Percentiles rank a stretch among this genome's conserved stretches.
phyloP scores from a whole-genome alignment of 257 asterid species.

The Linaria vulgaris region DNA sequence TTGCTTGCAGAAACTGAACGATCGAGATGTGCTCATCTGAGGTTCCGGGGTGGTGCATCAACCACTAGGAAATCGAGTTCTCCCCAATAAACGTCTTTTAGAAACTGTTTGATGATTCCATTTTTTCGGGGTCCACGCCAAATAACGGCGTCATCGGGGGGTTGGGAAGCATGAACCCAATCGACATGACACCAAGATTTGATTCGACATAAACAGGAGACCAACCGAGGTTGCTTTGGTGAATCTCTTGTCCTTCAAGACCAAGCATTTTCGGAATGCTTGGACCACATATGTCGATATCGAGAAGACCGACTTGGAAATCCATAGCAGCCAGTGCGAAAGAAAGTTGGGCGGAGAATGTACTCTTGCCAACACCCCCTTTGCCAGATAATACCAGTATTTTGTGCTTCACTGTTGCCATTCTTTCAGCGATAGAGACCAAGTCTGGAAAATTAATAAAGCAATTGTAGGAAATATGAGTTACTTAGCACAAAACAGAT shows the following conservation, averaged over 20 bases:
- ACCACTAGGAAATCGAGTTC: slow-evolving; percentile 88
- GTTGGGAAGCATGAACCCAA: slow-evolving; percentile 54
- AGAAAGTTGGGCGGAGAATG: slow-evolving; percentile 81
- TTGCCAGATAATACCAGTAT: slow-evolving; percentile 81
- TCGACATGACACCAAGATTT: slow-evolving; percentile 76
- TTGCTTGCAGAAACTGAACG: slow-evolving; percentile 76
- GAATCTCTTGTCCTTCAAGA: too few species aligned
- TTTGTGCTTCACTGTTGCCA: slow-evolving; percentile 91
- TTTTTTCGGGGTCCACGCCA: slow-evolving; percentile 95
- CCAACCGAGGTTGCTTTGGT: slow-evolving; percentile 71
- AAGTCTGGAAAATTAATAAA: slow-evolving; percentile 44
- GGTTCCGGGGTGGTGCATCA: slow-evolving; percentile 97
- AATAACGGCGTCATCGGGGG: slow-evolving; percentile 38
- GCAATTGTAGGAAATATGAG: slow-evolving; percentile 3
- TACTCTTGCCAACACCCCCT: slow-evolving; percentile 96
- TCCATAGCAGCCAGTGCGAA: slow-evolving; percentile 77
- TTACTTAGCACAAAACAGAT: slow-evolving; percentile 3
- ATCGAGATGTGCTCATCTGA: slow-evolving; percentile 90
- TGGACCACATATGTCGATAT: slow-evolving; percentile 84
- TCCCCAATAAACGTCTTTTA: slow-evolving; percentile 85
- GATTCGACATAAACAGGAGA: too few species aligned
- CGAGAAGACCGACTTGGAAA: slow-evolving; percentile 83
- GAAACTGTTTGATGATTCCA: slow-evolving; percentile 72
- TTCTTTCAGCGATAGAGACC: slow-evolving; percentile 68
- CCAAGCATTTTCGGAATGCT: slow-evolving; percentile 81